These are phyloP conservation scores for Septoria linicola DNA, from an alignment of 2,329 filamentous ascomycete genomes.

Conservation along the genomic window DNA sequence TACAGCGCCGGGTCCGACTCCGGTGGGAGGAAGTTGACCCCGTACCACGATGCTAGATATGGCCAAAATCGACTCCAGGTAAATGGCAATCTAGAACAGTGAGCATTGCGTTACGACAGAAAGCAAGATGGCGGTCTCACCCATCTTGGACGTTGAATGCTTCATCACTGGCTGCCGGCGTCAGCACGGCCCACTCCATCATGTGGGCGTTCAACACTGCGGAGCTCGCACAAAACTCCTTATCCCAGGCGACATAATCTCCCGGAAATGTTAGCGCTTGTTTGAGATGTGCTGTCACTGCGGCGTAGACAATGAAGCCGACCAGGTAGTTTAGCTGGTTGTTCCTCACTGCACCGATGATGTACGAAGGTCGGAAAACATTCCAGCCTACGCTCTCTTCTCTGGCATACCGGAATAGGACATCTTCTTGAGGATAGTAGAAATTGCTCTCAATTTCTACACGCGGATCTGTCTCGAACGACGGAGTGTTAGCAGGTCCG, in stretches of 20 bases:
- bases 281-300: constrained; percentile 44
- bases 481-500: constrained; percentile 45
- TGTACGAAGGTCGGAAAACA: constrained; percentile 47
- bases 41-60: constrained; percentile 47
- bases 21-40: constrained; percentile 22
- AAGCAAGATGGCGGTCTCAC: constrained; percentile 5
- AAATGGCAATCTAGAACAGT: constrained; percentile 34
- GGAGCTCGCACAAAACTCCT: constrained; percentile 41
- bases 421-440: constrained; percentile 55
- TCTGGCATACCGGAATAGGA: constrained; percentile 44
- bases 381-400: constrained; percentile 40
- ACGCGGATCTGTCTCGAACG: constrained; percentile 48
- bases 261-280: constrained; percentile 45
- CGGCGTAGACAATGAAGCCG: constrained; percentile 50
- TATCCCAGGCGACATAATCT: constrained; percentile 48
- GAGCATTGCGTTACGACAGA: too few relatives aligned
- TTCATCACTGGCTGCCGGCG: constrained; percentile 40
- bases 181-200: constrained; percentile 50
- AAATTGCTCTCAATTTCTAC: constrained; percentile 51
- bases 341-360: constrained; percentile 51
- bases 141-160: constrained; percentile 52
- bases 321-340: constrained; percentile 50
- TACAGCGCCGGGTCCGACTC: constrained; percentile 21
- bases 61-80: constrained; percentile 52
- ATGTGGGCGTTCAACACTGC: constrained; percentile 50